Percentiles rank a stretch among this genome's conserved stretches.
Conservation (phyloP, 768 basidiomycete genomes). For the Crucibulum laeve region DNA sequence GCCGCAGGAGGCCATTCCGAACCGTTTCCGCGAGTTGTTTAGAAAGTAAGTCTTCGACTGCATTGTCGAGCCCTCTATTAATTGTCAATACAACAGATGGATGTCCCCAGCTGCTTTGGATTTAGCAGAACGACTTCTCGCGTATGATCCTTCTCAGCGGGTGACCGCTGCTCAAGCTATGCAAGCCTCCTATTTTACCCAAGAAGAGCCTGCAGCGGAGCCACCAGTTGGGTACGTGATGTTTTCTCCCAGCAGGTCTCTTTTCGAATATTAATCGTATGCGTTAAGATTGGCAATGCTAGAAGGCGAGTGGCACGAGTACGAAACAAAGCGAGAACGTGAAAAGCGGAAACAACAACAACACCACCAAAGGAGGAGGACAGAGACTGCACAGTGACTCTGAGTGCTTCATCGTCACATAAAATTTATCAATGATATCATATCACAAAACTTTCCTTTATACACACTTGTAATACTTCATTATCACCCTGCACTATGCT, state of each 20-base stretch:
- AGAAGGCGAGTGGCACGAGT: constrained; percentile 97
- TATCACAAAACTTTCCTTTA: constrained; percentile 7
- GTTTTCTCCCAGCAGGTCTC: neutral
- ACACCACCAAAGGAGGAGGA: constrained; percentile 58
- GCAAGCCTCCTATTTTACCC: constrained; percentile 76
- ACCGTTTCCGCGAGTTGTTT: constrained; percentile 82
- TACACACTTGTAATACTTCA: constrained; percentile 9
- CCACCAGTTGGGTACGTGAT: constrained; percentile 74
- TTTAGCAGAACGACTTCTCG: constrained; percentile 76
- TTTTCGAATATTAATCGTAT: constrained; percentile 7
- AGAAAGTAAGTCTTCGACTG: constrained; percentile 54
- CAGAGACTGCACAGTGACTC: constrained; percentile 30
- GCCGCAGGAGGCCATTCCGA: constrained; percentile 69
- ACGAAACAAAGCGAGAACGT: constrained; percentile 90
- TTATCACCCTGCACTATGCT: constrained; percentile 15
- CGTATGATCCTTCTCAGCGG: constrained; percentile 76
- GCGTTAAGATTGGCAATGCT: constrained; percentile 62
- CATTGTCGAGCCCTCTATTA: constrained; percentile 1
- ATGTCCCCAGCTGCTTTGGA: constrained; percentile 84
- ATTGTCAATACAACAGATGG: constrained; percentile 52
- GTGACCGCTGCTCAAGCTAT: constrained; percentile 79
- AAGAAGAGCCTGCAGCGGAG: constrained; percentile 71
- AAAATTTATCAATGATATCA: constrained; percentile 21
- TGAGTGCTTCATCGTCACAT: too few species aligned
- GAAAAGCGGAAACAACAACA: constrained; percentile 37